Evolutionary conservation across 2,329 filamentous ascomycete genomes (phyloP), one percentile per base, ranked within the genome.

Genomic region (Acrocalymma vagum): DNA sequence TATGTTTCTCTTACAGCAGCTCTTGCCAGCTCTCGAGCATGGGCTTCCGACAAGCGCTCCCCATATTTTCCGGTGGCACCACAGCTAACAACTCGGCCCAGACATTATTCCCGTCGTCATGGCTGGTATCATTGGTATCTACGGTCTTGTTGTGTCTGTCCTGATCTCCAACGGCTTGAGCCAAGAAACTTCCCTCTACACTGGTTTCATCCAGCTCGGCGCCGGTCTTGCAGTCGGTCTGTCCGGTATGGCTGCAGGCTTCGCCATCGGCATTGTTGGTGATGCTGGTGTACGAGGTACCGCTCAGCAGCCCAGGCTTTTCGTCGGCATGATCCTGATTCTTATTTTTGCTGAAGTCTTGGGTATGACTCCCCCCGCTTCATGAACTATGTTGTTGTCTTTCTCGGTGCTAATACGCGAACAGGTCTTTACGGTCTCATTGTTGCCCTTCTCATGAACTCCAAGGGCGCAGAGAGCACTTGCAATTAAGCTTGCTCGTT

Each of bases 91-190:
- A n/a, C 26, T 15, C 21, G 9, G 45, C 40, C 8, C 59, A 97
- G 93, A 96, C 83, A 96, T 97, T 75, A 93, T 97, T 56, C 94
- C 94, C 72, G 94, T 97, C 77, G 96, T 99, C 86, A 99, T 99
- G 94, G 94, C 94, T 82, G 94, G 94, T 97, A 99, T 99, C 77
- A 97, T 99, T 78, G 94, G 90, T 88, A 97, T 99, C 75, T 99
- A 79, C 72, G 76, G 76, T 57, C 71, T 79, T 38, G 76, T 79
- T 65, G 76, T 79, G 36, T 78, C 75, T 29, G 76, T 79, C 62
- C 62, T 79, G 58, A 79, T 79, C 68, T 78, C 76, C 62, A 78
- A 78, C 71, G 72, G 77, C 51, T 70, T 79, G 39, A 63, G 62
- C 35, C 76, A 78, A 51, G 53, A 73, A 27, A 69, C 64, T 22